Evolutionary conservation across 2,329 filamentous ascomycete species (phyloP), one percentile per base, ranked within the genome.

Genomic region (Phaeophleospora eucalypticola): DNA sequence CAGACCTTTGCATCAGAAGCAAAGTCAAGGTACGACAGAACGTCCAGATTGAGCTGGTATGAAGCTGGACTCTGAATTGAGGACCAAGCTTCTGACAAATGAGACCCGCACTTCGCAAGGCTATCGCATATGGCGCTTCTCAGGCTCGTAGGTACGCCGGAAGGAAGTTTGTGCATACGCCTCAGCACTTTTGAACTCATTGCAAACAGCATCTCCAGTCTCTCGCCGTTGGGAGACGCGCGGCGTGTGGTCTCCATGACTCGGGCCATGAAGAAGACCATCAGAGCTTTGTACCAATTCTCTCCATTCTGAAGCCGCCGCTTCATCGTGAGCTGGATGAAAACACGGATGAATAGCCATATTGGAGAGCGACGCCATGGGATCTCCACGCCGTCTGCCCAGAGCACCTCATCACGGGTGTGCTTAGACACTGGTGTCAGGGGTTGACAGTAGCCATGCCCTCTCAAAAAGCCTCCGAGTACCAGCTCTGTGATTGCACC

Each of bases 321-420:
- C 3, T 41, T 19, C 1, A 86, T 67, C 4, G 75, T 69, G 0
- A 82, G 72, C 41, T 81, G 74, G 1, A 79, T 55, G 0, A 73
- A 69, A 1, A 87, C 81, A 0, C 82, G 77, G 4, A 86, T 61
- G 0, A 82, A 66, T 0, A 87, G 72, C 77, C 82, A 88, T 39
- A 77, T 72, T 0, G 83, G 74, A 1, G 75, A 76, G 24, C 84
- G 69, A 15, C 83, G 70, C 83, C 83, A 87, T 0, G 83, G 83
- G 0, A 70, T 58, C 1, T 71, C 63, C 0, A 72, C 49, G 10
- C 51, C 59, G 0, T 66, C 58, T 3, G 42, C 18, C 59, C 78
- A 75, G 10, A 71, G 72, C 0, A 84, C 75, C 15, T 85, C 81
- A 42, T 87, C 84, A 0, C 79, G 73, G 0, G 85, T 73, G 2